Evolutionary conservation across 768 basidiomycete genomes (phyloP).

Genomic region (Trametes coccinea): DNA sequence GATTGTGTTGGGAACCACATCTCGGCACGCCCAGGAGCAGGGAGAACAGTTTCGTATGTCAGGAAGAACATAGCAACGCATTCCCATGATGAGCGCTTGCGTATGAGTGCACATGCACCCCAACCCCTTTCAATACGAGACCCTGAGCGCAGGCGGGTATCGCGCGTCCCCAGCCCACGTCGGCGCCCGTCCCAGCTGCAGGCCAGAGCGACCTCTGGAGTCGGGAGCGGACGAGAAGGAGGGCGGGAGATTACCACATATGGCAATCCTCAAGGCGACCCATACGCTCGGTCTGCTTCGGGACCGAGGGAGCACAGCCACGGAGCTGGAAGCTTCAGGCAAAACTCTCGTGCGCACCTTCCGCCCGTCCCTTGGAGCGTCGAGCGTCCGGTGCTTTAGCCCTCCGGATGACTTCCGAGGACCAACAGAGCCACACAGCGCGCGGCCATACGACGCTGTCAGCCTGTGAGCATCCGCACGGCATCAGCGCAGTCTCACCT

Average conservation of each 20-base stretch:
- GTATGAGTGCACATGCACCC: background rate
- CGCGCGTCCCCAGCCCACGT: too few relatives aligned
- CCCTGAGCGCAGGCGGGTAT: too few relatives aligned
- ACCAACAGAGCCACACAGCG: background rate
- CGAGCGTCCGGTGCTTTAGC: background rate
- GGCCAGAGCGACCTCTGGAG: background rate
- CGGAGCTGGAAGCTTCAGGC: background rate
- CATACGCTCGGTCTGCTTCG: background rate
- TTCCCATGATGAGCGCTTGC: background rate
- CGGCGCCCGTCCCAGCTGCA: background rate
- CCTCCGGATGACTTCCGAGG: slow-evolving; percentile 2
- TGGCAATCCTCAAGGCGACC: background rate
- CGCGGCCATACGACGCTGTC: background rate
- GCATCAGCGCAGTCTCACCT: background rate
- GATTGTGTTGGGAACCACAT: background rate
- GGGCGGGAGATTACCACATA: background rate
- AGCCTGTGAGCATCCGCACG: background rate
- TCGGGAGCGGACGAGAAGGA: background rate
- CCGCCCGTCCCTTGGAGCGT: slow-evolving; percentile 1
- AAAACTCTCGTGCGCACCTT: background rate
- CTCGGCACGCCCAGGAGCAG: slow-evolving; percentile 7
- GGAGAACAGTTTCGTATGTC: background rate
- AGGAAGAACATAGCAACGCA: background rate
- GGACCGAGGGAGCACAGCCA: background rate
- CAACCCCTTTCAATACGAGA: too few relatives aligned